Conservation (phyloP, 768 basidiomycete species). For the Hericium rajendrae region DNA sequence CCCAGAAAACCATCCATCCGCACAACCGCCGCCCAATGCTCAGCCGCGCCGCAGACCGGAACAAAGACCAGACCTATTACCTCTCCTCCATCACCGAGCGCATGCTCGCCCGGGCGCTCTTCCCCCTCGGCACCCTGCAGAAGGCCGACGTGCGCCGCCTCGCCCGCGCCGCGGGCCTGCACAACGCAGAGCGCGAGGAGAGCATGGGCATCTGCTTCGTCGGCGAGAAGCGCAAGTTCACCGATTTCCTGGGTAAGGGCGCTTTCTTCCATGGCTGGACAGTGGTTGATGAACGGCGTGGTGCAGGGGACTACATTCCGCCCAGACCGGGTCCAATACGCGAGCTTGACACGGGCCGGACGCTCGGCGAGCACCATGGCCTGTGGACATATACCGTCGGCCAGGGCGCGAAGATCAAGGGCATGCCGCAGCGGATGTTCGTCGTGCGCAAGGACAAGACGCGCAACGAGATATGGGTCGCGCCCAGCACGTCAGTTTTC, state of each 20-base stretch:
- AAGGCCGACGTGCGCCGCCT: constrained; percentile 70
- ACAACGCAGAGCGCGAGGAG: constrained; percentile 69
- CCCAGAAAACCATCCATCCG: constrained; percentile 43
- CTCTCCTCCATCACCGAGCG: constrained; percentile 66
- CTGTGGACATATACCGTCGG: constrained; percentile 85
- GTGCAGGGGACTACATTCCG: constrained; percentile 67
- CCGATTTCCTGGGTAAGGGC: constrained; percentile 58
- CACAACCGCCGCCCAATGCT: constrained; percentile 25
- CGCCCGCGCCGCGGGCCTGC: constrained; percentile 50
- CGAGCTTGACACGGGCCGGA: constrained; percentile 41
- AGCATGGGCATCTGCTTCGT: constrained; percentile 96
- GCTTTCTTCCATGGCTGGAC: background rate
- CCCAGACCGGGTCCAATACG: constrained; percentile 64
- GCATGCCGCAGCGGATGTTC: constrained; percentile 54
- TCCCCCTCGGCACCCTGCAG: constrained; percentile 59
- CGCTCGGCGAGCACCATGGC: constrained; percentile 56
- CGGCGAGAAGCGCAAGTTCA: constrained; percentile 67
- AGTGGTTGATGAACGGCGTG: background rate
- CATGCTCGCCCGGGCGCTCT: constrained; percentile 59
- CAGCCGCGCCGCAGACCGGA: constrained; percentile 36
- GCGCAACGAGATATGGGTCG: constrained; percentile 65
- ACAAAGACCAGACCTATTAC: constrained; percentile 92
- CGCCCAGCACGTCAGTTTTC: constrained; percentile 49
- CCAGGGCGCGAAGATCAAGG: constrained; percentile 60
- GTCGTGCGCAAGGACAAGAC: constrained; percentile 61